These are phyloP conservation scores for Pelargonium citronellum DNA, from an alignment of 441 rosid species.

Conservation along the genomic window DNA sequence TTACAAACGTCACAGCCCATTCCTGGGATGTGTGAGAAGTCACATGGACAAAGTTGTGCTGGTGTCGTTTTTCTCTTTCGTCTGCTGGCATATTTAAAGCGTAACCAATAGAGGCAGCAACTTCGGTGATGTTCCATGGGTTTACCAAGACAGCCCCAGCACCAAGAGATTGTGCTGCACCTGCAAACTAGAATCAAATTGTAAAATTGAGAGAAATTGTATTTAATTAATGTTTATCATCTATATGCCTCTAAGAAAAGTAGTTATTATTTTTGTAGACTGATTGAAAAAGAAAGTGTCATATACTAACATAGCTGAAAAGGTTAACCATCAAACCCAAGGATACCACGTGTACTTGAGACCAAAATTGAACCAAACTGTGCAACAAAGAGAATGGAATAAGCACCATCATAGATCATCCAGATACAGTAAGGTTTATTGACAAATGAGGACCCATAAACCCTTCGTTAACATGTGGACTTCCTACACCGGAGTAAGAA, in stretches of 20 bases:
- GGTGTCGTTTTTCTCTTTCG: constrained; percentile 88
- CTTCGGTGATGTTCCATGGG: constrained; percentile 99
- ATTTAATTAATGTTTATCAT: too few species aligned
- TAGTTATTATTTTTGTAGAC: neutral
- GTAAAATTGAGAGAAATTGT: neutral
- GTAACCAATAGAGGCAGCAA: constrained; percentile 84
- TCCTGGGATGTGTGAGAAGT: constrained; percentile 89
- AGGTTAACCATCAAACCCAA: neutral
- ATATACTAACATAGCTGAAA: neutral
- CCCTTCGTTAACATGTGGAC: neutral
- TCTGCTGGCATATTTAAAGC: constrained; percentile 79
- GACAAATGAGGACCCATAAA: neutral
- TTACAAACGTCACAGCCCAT: constrained; percentile 99
- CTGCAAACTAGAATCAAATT: constrained; percentile 64
- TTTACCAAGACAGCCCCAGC: constrained; percentile 99
- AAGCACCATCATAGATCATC: neutral
- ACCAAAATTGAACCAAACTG: neutral
- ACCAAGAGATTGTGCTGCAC: constrained; percentile 98
- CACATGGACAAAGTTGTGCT: constrained; percentile 72
- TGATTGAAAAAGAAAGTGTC: neutral
- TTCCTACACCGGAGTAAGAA: too few species aligned
- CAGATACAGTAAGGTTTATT: neutral
- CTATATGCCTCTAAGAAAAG: neutral
- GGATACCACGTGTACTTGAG: neutral
- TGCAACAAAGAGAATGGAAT: neutral